These are phyloP conservation scores for Lodderomyces jiufengensis DNA, from an alignment of 1,139 yeast species.

Conservation along the genomic window DNA sequence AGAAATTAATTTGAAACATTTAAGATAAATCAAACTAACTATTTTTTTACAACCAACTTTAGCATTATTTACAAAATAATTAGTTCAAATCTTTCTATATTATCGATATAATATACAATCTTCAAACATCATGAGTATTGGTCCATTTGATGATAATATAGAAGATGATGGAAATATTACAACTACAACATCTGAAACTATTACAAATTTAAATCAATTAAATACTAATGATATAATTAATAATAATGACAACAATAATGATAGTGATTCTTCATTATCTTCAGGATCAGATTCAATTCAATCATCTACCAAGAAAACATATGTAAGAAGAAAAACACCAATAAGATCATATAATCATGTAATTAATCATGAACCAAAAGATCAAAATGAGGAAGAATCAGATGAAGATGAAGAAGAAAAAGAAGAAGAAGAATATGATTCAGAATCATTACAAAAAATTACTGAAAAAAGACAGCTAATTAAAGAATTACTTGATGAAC, in stretches of 20 bases:
- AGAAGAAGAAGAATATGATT: slow-evolving; percentile 1
- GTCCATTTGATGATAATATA: too few species aligned
- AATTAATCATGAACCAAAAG: background rate
- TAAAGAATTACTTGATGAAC: slow-evolving; percentile 18
- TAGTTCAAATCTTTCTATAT: too few species aligned
- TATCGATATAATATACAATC: too few species aligned
- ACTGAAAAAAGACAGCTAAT: slow-evolving; percentile 21
- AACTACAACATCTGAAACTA: too few species aligned
- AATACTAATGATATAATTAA: too few species aligned
- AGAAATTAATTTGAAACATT: too few species aligned
- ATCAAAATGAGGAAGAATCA: background rate
- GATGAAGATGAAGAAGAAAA: slow-evolving; percentile 5
- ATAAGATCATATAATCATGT: too few species aligned
- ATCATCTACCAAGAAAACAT: background rate
- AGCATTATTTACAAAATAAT: background rate
- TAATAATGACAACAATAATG: background rate
- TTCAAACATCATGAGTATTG: too few species aligned
- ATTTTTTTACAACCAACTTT: background rate
- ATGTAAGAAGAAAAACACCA: too few species aligned
- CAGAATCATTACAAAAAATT: slow-evolving; percentile 10
- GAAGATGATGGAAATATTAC: too few species aligned
- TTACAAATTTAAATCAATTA: too few species aligned
- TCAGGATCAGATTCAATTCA: background rate
- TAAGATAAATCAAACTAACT: background rate
- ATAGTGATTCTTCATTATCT: background rate